Percentiles rank a stretch among this genome's conserved stretches.
These are phyloP conservation scores for Tephrocybe sp. DNA, from an alignment of 768 basidiomycete genomes.

Conservation along the genomic window DNA sequence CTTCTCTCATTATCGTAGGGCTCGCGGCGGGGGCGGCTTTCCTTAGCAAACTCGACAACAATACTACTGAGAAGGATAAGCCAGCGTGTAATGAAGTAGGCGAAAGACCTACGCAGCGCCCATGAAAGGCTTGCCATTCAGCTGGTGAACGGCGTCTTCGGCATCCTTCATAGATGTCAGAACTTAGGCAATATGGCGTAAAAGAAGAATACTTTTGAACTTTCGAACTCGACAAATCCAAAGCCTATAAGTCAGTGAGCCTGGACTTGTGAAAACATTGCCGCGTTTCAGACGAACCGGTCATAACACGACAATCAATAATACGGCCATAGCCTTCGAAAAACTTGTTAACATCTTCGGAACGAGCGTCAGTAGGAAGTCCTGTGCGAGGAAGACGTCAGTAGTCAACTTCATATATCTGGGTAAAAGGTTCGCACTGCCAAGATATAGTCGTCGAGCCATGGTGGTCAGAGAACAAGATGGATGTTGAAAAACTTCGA, in stretches of 20 bases:
- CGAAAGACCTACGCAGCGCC: conserved; percentile 65
- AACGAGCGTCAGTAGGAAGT: conserved; percentile 80
- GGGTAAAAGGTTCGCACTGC: conserved; percentile 52
- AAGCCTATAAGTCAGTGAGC: conserved; percentile 59
- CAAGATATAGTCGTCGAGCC: conserved; percentile 85
- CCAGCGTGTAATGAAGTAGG: background rate
- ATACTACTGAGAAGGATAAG: conserved; percentile 52
- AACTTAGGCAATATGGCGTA: background rate
- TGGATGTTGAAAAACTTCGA: conserved; percentile 27
- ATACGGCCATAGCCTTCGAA: conserved; percentile 91
- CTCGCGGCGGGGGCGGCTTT: conserved; percentile 83
- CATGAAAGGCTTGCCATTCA: conserved; percentile 89
- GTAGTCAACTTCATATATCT: background rate
- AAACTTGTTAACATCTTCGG: conserved; percentile 83
- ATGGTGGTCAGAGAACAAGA: conserved; percentile 50
- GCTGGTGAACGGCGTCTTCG: conserved; percentile 86
- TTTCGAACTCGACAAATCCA: conserved; percentile 97
- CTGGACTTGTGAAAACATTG: conserved; percentile 10
- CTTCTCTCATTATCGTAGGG: conserved; percentile 55
- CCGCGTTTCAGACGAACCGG: conserved; percentile 52
- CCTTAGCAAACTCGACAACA: conserved; percentile 95
- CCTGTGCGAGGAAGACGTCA: conserved; percentile 39
- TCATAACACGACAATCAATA: conserved; percentile 93
- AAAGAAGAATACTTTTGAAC: conserved; percentile 53
- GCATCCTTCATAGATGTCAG: conserved; percentile 65